Evolutionary conservation across 2,329 filamentous ascomycete genomes (phyloP).

Genomic region (Macrophomina pseudophaseolina): DNA sequence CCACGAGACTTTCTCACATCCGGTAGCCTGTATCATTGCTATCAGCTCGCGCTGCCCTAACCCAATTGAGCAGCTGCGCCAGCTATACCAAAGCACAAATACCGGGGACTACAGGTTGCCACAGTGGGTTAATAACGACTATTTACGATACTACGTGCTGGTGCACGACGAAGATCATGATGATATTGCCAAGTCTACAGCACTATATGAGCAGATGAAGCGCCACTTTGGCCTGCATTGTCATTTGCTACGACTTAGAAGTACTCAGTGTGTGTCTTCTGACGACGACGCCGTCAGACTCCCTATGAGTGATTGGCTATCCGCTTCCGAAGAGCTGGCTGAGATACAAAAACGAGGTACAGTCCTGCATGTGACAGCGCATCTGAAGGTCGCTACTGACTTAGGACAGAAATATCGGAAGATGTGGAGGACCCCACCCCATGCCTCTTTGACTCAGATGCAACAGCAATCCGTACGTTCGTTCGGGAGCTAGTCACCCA

Average conservation of each 20-base stretch:
- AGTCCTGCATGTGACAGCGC: no score
- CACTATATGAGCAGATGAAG: constrained; percentile 98
- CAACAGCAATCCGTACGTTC: constrained; percentile 84
- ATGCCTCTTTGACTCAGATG: constrained; percentile 91
- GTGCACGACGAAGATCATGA: constrained; percentile 96
- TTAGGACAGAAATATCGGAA: constrained; percentile 63
- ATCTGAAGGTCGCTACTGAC: neutral
- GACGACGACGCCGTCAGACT: constrained; percentile 89
- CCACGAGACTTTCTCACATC: constrained; percentile 93
- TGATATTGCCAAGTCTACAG: constrained; percentile 87
- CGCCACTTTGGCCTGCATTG: constrained; percentile 96
- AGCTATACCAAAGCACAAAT: constrained; percentile 83
- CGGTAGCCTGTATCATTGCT: constrained; percentile 90
- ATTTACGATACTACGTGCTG: constrained; percentile 92
- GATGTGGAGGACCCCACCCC: constrained; percentile 73
- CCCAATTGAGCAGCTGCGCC: constrained; percentile 85
- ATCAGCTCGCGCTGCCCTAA: constrained; percentile 86
- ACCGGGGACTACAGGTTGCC: constrained; percentile 76
- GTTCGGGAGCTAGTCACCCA: constrained; percentile 94
- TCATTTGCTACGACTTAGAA: constrained; percentile 84
- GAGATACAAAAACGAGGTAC: constrained; percentile 70
- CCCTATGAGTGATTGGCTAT: constrained; percentile 85
- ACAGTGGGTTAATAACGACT: constrained; percentile 87
- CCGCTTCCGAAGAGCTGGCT: constrained; percentile 81
- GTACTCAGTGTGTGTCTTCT: constrained; percentile 81